Evolutionary conservation across 208 protist species (phyloP).

Genomic region (Herpetomonas samuelpessoai): DNA sequence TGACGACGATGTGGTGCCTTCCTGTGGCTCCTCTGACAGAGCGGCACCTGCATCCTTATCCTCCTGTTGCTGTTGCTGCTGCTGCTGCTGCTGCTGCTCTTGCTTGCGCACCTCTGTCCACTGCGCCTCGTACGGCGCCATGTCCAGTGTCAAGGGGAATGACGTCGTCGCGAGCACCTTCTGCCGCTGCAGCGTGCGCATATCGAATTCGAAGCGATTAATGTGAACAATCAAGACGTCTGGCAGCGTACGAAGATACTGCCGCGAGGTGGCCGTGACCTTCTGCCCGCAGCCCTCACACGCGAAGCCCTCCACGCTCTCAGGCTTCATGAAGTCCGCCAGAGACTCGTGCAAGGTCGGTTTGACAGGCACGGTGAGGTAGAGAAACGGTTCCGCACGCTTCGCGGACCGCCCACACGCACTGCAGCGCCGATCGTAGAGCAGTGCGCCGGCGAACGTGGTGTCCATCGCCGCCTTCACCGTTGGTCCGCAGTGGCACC

Average conservation of each 20-base stretch:
- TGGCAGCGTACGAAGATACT: slow-evolving; percentile 72
- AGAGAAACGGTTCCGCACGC: slow-evolving; percentile 65
- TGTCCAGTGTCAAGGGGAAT: slow-evolving; percentile 60
- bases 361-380: slow-evolving; percentile 65
- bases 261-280: slow-evolving; percentile 57
- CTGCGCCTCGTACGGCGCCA: slow-evolving; percentile 44
- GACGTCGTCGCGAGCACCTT: slow-evolving; percentile 54
- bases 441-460: slow-evolving; percentile 57
- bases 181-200: slow-evolving; percentile 51
- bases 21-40: not conserved
- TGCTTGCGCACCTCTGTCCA: slow-evolving; percentile 8
- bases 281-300: slow-evolving; percentile 61
- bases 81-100: not conserved
- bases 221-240: slow-evolving; percentile 74
- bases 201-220: slow-evolving; percentile 79
- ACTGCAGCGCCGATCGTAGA: slow-evolving; percentile 73
- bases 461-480: slow-evolving; percentile 38
- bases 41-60: slow-evolving; percentile 4
- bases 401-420: slow-evolving; percentile 51
- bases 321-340: slow-evolving; percentile 46
- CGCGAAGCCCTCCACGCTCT: slow-evolving; percentile 66
- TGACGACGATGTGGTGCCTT: not conserved
- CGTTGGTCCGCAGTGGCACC: slow-evolving; percentile 31
- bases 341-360: slow-evolving; percentile 60
- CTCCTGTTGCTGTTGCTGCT: slow-evolving; percentile 1